A percentile compares a stretch with the other conserved stretches of the same genome.
Conservation (phyloP, 768 basidiomycete species). For the Russula griseocarnosa region DNA sequence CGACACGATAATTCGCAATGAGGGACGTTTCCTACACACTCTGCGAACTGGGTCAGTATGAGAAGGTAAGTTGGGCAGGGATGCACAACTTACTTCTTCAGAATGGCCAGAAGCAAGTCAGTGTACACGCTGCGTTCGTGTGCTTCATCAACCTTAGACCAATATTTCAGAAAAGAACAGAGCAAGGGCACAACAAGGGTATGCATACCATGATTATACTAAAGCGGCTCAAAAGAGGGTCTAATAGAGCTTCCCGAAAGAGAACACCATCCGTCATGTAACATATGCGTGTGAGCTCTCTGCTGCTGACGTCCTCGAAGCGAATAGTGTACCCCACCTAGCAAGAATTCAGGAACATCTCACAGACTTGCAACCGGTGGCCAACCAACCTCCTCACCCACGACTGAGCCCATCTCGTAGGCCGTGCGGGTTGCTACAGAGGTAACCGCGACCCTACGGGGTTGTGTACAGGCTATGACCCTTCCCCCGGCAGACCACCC, state of each 20-base stretch:
- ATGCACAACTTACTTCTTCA: conserved; percentile 70
- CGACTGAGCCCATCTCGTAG: conserved; percentile 78
- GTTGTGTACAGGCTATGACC: conserved; percentile 90
- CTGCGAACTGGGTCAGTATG: conserved; percentile 39
- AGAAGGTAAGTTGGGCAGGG: background rate
- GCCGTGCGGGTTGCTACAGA: conserved; percentile 91
- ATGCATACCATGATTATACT: conserved; percentile 87
- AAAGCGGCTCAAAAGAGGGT: conserved; percentile 87
- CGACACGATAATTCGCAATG: conserved; percentile 87
- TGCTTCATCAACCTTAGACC: conserved; percentile 84
- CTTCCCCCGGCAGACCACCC: conserved; percentile 86
- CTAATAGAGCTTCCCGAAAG: conserved; percentile 88
- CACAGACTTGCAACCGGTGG: conserved; percentile 78
- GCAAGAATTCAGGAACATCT: conserved; percentile 77
- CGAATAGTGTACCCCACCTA: conserved; percentile 98
- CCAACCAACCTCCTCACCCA: conserved; percentile 77
- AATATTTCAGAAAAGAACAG: background rate
- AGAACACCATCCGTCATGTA: conserved; percentile 99
- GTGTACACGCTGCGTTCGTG: conserved; percentile 97
- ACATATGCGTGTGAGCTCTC: conserved; percentile 79
- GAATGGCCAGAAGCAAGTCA: conserved; percentile 82
- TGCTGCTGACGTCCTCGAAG: conserved; percentile 89
- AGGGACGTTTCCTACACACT: conserved; percentile 86
- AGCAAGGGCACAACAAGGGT: background rate
- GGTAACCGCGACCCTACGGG: conserved; percentile 89